phyloP scores from a whole-genome alignment of 306 rosid genomes.

The Glycine soja region DNA sequence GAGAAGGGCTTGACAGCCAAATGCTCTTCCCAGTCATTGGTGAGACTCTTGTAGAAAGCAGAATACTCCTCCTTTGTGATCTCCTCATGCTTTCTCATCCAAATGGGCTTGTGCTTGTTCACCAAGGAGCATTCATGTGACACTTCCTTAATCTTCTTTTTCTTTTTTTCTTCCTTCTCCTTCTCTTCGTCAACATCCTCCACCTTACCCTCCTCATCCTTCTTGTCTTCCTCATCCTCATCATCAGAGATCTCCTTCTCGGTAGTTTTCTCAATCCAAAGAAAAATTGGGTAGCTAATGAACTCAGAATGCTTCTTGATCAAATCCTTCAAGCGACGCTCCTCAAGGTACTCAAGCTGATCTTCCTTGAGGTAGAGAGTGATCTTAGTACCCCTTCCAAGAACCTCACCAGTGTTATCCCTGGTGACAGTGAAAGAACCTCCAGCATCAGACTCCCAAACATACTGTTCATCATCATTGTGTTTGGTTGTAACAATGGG shows the following conservation, averaged over 20 bases:
- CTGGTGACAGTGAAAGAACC: constrained; percentile 88
- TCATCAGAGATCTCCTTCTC: constrained; percentile 93
- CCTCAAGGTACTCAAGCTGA: constrained; percentile 90
- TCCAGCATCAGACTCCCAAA: constrained; percentile 94
- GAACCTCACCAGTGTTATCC: constrained; percentile 71
- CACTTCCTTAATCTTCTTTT: constrained; percentile 86
- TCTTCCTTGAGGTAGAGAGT: constrained; percentile 79
- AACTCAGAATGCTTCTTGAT: constrained; percentile 92
- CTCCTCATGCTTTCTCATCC: constrained; percentile 96
- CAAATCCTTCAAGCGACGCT: constrained; percentile 83
- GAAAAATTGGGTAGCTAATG: constrained; percentile 88
- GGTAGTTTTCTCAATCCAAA: constrained; percentile 86
- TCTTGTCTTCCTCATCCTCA: constrained; percentile 89
- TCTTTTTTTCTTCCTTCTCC: constrained; percentile 86
- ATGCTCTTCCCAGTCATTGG: too few species aligned
- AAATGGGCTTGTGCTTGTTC: constrained; percentile 90
- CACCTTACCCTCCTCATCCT: constrained; percentile 89
- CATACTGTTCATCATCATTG: constrained; percentile 88
- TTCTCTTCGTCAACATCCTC: constrained; percentile 90
- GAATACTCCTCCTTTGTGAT: constrained; percentile 79
- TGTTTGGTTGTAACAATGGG: constrained; percentile 77
- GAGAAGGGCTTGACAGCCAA: too few species aligned
- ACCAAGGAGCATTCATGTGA: constrained; percentile 86
- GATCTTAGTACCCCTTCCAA: constrained; percentile 88
- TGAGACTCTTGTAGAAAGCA: constrained; percentile 86